A percentile compares a stretch with the other conserved stretches of the same genome.
phyloP scores from a whole-genome alignment of 164 flowering plant genomes.

The Hamamelis virginiana region DNA sequence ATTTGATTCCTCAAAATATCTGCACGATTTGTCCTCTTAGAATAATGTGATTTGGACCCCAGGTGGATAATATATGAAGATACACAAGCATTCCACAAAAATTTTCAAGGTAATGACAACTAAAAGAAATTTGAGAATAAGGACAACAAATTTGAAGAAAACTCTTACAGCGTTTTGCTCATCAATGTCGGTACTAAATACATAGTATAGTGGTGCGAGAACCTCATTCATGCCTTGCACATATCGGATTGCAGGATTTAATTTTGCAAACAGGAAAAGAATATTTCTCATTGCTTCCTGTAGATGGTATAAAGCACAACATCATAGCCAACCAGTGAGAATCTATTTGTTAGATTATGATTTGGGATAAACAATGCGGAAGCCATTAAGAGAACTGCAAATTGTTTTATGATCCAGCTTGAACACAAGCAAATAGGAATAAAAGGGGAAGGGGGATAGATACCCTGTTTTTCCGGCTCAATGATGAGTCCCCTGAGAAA shows the following conservation, averaged over 20 bases:
- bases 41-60: neutral
- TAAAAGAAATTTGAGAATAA: neutral
- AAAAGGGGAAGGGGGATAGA: neutral
- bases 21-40: neutral
- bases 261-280: conserved; percentile 72
- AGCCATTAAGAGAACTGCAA: no score
- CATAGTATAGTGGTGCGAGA: conserved; percentile 62
- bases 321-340: neutral
- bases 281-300: conserved; percentile 75
- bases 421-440: neutral
- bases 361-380: no score
- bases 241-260: conserved; percentile 67
- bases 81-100: neutral
- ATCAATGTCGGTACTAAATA: conserved; percentile 53
- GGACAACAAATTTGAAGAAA: neutral
- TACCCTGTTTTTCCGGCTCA: conserved; percentile 50
- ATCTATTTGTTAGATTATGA: neutral
- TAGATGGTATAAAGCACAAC: neutral
- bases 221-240: conserved; percentile 92
- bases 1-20: no score
- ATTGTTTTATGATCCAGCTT: neutral
- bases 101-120: neutral
- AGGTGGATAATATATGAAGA: neutral
- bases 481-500: conserved; percentile 49
- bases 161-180: conserved; percentile 57